Evolutionary conservation across 2,329 filamentous ascomycete species (phyloP).

Genomic region (Penicillium sp.): DNA sequence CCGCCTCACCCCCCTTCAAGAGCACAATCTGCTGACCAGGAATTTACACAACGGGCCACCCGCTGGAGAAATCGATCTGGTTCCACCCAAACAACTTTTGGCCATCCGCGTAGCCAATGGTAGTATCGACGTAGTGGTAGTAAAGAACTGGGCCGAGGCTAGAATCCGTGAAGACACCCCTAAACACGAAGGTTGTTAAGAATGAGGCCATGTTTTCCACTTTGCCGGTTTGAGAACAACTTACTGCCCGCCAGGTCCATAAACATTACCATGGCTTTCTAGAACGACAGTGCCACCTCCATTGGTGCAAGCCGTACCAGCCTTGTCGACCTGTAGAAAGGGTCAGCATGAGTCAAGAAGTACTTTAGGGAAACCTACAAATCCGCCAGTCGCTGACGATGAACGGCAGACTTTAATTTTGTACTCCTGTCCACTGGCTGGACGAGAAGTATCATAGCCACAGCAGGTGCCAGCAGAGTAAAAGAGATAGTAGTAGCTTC

Average conservation of each 20-base stretch:
- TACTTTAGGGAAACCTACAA: slow-evolving; percentile 40
- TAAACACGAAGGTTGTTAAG: slow-evolving; percentile 13
- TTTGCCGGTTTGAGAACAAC: slow-evolving; percentile 29
- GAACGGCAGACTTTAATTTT: slow-evolving; percentile 67
- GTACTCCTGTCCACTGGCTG: slow-evolving; percentile 63
- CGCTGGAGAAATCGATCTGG: slow-evolving; percentile 42
- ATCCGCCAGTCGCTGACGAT: slow-evolving; percentile 53
- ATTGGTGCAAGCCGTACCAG: slow-evolving; percentile 54
- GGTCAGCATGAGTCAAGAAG: background rate
- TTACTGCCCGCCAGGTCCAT: slow-evolving; percentile 67
- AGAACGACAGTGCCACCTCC: slow-evolving; percentile 65
- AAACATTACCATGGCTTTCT: slow-evolving; percentile 60
- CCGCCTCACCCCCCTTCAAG: background rate
- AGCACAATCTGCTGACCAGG: background rate
- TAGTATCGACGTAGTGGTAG: slow-evolving; percentile 63
- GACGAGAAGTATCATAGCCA: slow-evolving; percentile 52
- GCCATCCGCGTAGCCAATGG: slow-evolving; percentile 53
- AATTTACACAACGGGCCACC: slow-evolving; percentile 48
- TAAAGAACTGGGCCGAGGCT: slow-evolving; percentile 58
- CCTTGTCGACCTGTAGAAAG: slow-evolving; percentile 48
- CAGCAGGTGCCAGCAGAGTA: slow-evolving; percentile 65
- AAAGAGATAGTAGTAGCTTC: slow-evolving; percentile 65
- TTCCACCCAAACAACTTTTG: slow-evolving; percentile 53
- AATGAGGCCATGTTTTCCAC: background rate
- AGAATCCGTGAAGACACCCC: slow-evolving; percentile 35